phyloP scores from a whole-genome alignment of 257 asterid genomes.

The Leonotis leonurus region DNA sequence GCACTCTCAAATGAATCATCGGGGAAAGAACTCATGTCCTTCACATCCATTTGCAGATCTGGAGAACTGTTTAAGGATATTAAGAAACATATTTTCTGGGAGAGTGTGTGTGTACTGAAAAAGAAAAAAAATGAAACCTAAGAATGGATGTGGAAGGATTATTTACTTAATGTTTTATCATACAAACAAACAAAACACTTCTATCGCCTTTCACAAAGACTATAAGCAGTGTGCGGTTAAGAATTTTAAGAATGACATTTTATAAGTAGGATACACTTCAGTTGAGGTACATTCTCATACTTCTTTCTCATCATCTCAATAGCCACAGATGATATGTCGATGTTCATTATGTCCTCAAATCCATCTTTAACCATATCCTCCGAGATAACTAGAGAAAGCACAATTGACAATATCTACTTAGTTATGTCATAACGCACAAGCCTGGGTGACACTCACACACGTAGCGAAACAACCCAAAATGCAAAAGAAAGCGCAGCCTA shows the following conservation, averaged over 20 bases:
- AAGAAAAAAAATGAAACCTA: not conserved
- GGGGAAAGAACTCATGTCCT: constrained; percentile 80
- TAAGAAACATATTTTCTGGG: constrained; percentile 1
- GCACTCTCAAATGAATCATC: constrained; percentile 81
- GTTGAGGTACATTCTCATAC: constrained; percentile 66
- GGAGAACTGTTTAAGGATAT: constrained; percentile 34
- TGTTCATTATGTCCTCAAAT: constrained; percentile 78
- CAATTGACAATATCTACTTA: not conserved
- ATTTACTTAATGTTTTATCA: not conserved
- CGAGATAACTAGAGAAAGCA: constrained; percentile 65
- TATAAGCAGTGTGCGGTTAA: not conserved
- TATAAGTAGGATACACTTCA: constrained; percentile 84
- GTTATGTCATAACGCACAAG: not conserved
- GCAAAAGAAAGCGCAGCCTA: not conserved
- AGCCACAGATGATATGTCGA: constrained; percentile 92
- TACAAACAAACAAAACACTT: not conserved
- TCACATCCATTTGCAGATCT: constrained; percentile 97
- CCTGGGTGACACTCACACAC: not conserved
- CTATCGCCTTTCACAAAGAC: not conserved
- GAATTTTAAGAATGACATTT: not conserved
- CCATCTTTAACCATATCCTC: constrained; percentile 97
- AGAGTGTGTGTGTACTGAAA: not conserved
- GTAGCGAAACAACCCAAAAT: not conserved
- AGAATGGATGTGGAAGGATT: not conserved
- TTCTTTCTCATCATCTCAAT: constrained; percentile 86